Conservation (phyloP, 2,329 filamentous ascomycete genomes). For the Aspergillus bombycis region DNA sequence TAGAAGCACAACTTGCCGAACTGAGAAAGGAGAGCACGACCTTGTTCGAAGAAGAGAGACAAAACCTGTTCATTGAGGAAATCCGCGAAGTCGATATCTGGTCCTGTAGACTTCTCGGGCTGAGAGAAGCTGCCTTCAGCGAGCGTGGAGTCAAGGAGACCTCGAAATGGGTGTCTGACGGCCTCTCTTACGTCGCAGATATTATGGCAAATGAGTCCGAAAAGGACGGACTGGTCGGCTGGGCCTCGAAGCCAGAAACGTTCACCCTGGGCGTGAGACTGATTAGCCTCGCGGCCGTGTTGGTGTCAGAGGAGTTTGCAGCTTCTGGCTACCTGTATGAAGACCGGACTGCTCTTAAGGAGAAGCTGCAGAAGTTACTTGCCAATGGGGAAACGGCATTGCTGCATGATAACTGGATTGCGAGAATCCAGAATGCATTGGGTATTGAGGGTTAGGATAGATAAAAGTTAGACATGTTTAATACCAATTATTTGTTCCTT, state of each 20-base stretch:
- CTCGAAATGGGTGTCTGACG: constrained; percentile 37
- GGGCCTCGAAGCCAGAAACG: constrained; percentile 68
- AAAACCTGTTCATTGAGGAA: constrained; percentile 91
- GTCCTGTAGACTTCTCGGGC: constrained; percentile 54
- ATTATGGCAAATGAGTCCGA: constrained; percentile 35
- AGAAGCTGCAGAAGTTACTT: constrained; percentile 30
- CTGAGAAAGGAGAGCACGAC: constrained; percentile 43
- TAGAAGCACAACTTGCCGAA: constrained; percentile 35
- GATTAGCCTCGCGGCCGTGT: constrained; percentile 39
- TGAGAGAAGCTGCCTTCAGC: constrained; percentile 31
- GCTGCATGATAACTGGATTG: constrained; percentile 39
- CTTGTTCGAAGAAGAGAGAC: constrained; percentile 86
- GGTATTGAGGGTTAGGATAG: constrained; percentile 17
- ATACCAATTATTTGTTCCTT: not conserved
- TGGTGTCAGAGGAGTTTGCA: constrained; percentile 30
- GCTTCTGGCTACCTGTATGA: constrained; percentile 22
- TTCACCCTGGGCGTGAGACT: constrained; percentile 56
- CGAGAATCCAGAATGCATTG: constrained; percentile 31
- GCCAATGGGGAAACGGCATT: constrained; percentile 25
- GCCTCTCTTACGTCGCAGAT: constrained; percentile 32
- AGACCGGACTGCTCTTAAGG: constrained; percentile 20
- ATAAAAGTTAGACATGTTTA: constrained; percentile 24
- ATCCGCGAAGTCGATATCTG: constrained; percentile 74
- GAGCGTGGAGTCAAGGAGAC: constrained; percentile 25
- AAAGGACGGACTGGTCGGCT: constrained; percentile 70